Evolutionary conservation across 1,139 yeast species (phyloP).

Genomic region (Taphrina pruni): DNA sequence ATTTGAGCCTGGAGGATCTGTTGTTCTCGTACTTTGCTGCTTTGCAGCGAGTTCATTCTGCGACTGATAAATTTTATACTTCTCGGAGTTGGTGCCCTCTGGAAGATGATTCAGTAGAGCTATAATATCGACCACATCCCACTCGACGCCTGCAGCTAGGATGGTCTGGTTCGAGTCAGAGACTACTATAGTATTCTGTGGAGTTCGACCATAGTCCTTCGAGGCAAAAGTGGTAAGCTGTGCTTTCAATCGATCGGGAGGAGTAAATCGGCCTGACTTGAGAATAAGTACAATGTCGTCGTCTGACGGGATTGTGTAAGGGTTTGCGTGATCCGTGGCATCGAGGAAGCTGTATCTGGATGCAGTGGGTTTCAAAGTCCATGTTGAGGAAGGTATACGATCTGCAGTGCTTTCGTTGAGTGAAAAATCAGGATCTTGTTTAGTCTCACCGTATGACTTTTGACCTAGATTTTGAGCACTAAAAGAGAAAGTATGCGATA

Average conservation of each 20-base stretch:
- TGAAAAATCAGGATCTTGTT: neutral
- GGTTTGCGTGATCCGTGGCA: neutral
- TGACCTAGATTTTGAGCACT: neutral
- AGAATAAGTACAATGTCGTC: conserved; percentile 26
- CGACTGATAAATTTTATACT: conserved; percentile 13
- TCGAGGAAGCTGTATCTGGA: neutral
- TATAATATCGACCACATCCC: conserved; percentile 22
- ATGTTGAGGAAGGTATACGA: neutral
- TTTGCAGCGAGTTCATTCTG: conserved; percentile 6
- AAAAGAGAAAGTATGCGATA: neutral
- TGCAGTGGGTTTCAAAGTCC: neutral
- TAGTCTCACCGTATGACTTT: neutral
- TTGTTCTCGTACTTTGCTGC: neutral
- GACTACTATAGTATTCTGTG: conserved; percentile 21
- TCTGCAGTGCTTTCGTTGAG: neutral
- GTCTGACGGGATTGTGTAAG: neutral
- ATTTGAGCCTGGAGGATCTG: conserved; percentile 29
- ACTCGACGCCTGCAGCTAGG: conserved; percentile 15
- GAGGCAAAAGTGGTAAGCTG: conserved; percentile 37
- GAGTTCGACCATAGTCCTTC: conserved; percentile 13
- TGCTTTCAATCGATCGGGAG: conserved; percentile 25
- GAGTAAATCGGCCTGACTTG: conserved; percentile 28
- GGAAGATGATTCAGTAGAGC: conserved; percentile 2
- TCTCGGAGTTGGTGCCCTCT: conserved; percentile 1
- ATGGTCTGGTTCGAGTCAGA: conserved; percentile 9